Evolutionary conservation across 2,329 filamentous ascomycete genomes (phyloP), one percentile per base, ranked within the genome.

Genomic region (Coniochaeta ligniaria): DNA sequence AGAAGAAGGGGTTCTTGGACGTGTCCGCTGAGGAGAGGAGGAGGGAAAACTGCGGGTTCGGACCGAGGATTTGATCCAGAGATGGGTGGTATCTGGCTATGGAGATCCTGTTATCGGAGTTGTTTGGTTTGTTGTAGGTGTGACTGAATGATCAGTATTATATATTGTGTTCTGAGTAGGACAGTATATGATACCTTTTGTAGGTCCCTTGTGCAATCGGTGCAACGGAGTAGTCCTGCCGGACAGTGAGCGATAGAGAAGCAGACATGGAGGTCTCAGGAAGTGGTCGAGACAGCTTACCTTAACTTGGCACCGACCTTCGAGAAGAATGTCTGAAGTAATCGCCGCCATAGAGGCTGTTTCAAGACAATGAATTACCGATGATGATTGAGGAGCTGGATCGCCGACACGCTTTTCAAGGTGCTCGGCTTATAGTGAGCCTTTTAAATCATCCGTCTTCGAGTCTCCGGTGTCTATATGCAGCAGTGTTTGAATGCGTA

Each of bases 1-100:
- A 70, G 64, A 81, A 82, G 66, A 81, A 77, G 8, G 78, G 75
- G 43, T 76, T 79, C 17, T 71, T 71, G 26, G 75, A 76, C 6
- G 71, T 67, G 28, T 74, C 71, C 5, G 68, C 64, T 0, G 77
- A 74, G 6, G 76, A 76, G 28, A 80, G 71, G 9, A 81, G 69
- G 16, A 78, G 73, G 3, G 76, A 75, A 59, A 75, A 74, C 1
- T 63, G 69, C 7, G 74, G 73, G 4, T 41, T 16, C 38, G 17
- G 4, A 9, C 76, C 75, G 41, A 74, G 66, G 6, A 80, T 59
- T 0, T 61, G 60, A n/a, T 47, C 59, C 59, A 80, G 74, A n/a
- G 65, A 65, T 3, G 68, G 57, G 45, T 77, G 70, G 60, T 80
- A 76, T 59, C 73, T 69, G 1, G 71, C 67, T 47, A 80, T 64